Evolutionary conservation across 352 stramenopile genomes (phyloP).

Genomic region (Plasmopara muralis): DNA sequence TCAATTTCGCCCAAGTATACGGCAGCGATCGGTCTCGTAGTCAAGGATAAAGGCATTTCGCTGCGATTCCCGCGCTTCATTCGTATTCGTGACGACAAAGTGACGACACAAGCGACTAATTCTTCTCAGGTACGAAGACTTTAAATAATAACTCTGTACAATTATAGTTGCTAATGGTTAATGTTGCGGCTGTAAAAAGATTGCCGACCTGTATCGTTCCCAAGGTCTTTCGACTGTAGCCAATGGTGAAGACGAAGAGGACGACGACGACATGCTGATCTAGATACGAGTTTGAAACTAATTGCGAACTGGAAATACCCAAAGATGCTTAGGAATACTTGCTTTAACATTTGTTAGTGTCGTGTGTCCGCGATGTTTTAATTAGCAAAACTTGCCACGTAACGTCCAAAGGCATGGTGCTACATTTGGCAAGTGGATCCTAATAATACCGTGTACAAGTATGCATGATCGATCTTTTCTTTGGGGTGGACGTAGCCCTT

Average conservation of each 20-base stretch:
- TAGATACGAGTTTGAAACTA: constrained; percentile 28
- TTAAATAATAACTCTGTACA: neutral
- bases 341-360: constrained; percentile 1
- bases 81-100: constrained; percentile 97
- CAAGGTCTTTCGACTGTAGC: constrained; percentile 67
- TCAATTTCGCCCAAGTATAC: constrained; percentile 98
- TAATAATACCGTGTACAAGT: constrained; percentile 12
- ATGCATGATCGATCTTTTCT: constrained; percentile 16
- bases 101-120: constrained; percentile 92
- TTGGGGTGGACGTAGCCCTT: constrained; percentile 5
- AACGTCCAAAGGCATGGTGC: constrained; percentile 2
- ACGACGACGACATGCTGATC: constrained; percentile 73
- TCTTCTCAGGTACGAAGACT: constrained; percentile 86
- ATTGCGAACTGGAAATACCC: constrained; percentile 6
- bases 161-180: constrained; percentile 1
- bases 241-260: constrained; percentile 59
- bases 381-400: constrained; percentile 14
- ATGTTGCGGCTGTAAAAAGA: constrained; percentile 28
- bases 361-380: neutral
- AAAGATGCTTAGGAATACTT: neutral
- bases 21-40: constrained; percentile 89
- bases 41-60: constrained; percentile 93
- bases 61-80: constrained; percentile 99
- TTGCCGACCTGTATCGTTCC: constrained; percentile 74
- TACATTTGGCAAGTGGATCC: constrained; percentile 15